Evolutionary conservation across 2,329 filamentous ascomycete genomes (phyloP).

Genomic region (Epichloe sp.): DNA sequence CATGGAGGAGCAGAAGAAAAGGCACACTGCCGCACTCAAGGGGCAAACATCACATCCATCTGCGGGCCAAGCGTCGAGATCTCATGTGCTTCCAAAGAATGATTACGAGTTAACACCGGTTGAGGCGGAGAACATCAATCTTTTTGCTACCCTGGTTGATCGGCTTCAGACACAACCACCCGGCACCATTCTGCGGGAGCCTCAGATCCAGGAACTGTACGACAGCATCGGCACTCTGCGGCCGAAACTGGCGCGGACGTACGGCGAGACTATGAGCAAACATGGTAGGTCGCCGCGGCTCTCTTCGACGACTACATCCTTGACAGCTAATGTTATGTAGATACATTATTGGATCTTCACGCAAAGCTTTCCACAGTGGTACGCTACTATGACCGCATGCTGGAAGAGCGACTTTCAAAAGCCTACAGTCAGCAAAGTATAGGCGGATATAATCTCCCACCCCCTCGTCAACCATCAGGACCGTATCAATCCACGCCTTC

Average conservation of each 20-base stretch:
- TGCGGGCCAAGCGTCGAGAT: slow-evolving; percentile 24
- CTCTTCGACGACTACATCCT: background rate
- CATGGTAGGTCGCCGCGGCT: slow-evolving; percentile 52
- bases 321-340: slow-evolving; percentile 27
- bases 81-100: slow-evolving; percentile 59
- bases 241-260: slow-evolving; percentile 87
- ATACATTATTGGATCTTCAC: slow-evolving; percentile 86
- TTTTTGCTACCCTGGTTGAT: slow-evolving; percentile 90
- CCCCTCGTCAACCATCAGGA: slow-evolving; percentile 37
- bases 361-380: slow-evolving; percentile 93
- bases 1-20: slow-evolving; percentile 96
- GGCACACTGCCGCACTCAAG: slow-evolving; percentile 72
- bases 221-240: slow-evolving; percentile 90
- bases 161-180: slow-evolving; percentile 88
- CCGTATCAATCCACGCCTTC: slow-evolving; percentile 61
- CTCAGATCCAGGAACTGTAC: slow-evolving; percentile 95
- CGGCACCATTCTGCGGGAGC: slow-evolving; percentile 89
- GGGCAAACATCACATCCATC: slow-evolving; percentile 49
- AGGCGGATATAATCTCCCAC: slow-evolving; percentile 47
- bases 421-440: slow-evolving; percentile 76
- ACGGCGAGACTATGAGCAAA: slow-evolving; percentile 99
- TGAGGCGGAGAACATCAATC: slow-evolving; percentile 93
- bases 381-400: slow-evolving; percentile 93
- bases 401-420: slow-evolving; percentile 86
- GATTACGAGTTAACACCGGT: slow-evolving; percentile 89